Percentiles rank a stretch among this genome's conserved stretches.
Conservation (phyloP, 164 flowering plant species). For the Vitis amurensis region DNA sequence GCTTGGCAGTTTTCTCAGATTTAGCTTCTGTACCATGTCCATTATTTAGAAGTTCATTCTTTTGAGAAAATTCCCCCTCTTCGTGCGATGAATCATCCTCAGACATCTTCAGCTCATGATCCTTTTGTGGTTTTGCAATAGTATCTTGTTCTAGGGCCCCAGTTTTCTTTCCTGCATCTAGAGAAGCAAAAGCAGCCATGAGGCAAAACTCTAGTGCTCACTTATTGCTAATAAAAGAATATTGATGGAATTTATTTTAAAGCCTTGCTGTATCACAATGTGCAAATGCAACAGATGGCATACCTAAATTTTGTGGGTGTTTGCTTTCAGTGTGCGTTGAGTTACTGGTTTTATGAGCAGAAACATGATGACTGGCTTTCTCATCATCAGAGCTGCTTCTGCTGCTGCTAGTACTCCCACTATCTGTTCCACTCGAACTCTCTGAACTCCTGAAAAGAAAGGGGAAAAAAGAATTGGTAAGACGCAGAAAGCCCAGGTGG, state of each 20-base stretch:
- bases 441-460: conserved; percentile 38
- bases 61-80: conserved; percentile 51
- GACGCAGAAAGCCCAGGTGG: neutral
- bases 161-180: conserved; percentile 31
- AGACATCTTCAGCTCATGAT: conserved; percentile 18
- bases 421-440: conserved; percentile 50
- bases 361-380: conserved; percentile 19
- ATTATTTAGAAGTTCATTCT: conserved; percentile 32
- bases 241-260: neutral
- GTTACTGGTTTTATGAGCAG: conserved; percentile 26
- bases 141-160: conserved; percentile 17
- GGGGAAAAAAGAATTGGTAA: neutral
- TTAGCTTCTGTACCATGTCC: conserved; percentile 32
- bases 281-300: neutral
- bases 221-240: neutral
- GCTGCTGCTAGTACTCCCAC: conserved; percentile 31
- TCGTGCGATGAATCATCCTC: conserved; percentile 38
- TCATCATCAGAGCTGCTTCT: conserved; percentile 53
- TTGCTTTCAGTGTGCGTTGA: conserved; percentile 17
- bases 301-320: conserved; percentile 22
- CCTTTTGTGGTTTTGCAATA: conserved; percentile 16
- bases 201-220: conserved; percentile 1
- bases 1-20: conserved; percentile 22
- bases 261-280: neutral
- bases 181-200: conserved; percentile 12